Conservation (phyloP, 73 alveolate genomes). For the Halteria grandinella region DNA sequence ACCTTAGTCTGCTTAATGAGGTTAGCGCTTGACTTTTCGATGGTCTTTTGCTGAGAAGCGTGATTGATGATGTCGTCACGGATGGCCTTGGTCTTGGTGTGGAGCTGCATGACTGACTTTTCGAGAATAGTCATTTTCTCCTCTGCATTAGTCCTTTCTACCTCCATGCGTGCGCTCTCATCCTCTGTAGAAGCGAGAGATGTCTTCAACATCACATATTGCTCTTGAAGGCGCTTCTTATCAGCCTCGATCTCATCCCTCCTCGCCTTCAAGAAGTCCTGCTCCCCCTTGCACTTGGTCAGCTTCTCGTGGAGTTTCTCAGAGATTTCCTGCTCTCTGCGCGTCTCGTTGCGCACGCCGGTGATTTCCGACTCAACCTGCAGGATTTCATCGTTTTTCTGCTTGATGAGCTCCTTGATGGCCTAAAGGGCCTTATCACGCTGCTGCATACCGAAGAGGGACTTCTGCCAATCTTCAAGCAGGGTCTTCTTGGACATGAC, state of each 20-base stretch:
- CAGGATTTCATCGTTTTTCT: constrained; percentile 52
- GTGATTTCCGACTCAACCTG: constrained; percentile 72
- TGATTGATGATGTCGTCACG: constrained; percentile 92
- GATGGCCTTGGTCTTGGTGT: constrained; percentile 91
- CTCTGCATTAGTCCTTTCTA: constrained; percentile 86
- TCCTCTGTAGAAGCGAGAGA: constrained; percentile 89
- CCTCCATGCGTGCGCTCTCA: constrained; percentile 85
- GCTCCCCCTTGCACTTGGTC: constrained; percentile 82
- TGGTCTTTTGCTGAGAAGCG: constrained; percentile 91
- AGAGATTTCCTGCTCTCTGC: constrained; percentile 87
- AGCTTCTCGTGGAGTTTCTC: constrained; percentile 90
- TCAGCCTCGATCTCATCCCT: constrained; percentile 82
- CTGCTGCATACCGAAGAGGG: constrained; percentile 76
- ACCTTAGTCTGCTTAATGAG: constrained; percentile 85
- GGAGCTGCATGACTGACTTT: constrained; percentile 90
- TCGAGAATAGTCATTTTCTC: constrained; percentile 88
- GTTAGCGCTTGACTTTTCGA: constrained; percentile 93
- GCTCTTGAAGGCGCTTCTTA: constrained; percentile 85
- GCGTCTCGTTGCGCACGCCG: constrained; percentile 78
- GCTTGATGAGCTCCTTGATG: constrained; percentile 72
- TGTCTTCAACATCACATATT: constrained; percentile 79
- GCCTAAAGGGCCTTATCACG: constrained; percentile 81
- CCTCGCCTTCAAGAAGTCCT: constrained; percentile 72
- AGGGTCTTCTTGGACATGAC: constrained; percentile 83
- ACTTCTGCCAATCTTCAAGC: constrained; percentile 84